Conservation (phyloP, 2,329 filamentous ascomycete species). For the Microdochium trichocladiopsis region DNA sequence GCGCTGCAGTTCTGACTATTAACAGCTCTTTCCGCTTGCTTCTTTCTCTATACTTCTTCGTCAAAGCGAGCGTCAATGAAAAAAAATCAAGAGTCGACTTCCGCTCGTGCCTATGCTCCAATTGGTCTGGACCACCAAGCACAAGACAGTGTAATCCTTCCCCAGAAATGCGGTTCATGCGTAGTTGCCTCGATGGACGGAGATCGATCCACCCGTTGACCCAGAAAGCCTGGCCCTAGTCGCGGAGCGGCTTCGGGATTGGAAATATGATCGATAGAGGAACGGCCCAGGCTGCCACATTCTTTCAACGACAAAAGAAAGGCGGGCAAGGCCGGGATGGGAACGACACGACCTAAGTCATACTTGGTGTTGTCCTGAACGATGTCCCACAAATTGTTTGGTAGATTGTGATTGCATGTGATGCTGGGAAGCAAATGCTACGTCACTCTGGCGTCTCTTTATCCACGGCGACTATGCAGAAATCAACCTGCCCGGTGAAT, state of each 20-base stretch:
- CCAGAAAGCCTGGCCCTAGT: too few species aligned
- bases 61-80: slow-evolving; percentile 25
- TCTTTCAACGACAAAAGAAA: neutral
- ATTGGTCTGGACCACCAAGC: neutral
- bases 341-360: neutral
- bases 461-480: neutral
- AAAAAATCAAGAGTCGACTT: slow-evolving; percentile 10
- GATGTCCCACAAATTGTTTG: neutral
- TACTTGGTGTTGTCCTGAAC: neutral
- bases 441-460: neutral
- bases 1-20: slow-evolving; percentile 20
- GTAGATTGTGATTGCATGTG: neutral
- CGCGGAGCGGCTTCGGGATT: too few species aligned
- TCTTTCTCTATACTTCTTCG: slow-evolving; percentile 19
- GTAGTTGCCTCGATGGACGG: too few species aligned
- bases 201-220: too few species aligned
- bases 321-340: neutral
- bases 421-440: neutral
- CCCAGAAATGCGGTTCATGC: too few species aligned
- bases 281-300: neutral
- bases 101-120: neutral
- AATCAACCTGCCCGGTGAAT: neutral
- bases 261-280: too few species aligned
- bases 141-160: too few species aligned
- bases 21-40: slow-evolving; percentile 13